A percentile compares a stretch with the other conserved stretches of the same genome.
phyloP scores from a whole-genome alignment of 2,329 filamentous ascomycete genomes.

The Emergomyces africanus region DNA sequence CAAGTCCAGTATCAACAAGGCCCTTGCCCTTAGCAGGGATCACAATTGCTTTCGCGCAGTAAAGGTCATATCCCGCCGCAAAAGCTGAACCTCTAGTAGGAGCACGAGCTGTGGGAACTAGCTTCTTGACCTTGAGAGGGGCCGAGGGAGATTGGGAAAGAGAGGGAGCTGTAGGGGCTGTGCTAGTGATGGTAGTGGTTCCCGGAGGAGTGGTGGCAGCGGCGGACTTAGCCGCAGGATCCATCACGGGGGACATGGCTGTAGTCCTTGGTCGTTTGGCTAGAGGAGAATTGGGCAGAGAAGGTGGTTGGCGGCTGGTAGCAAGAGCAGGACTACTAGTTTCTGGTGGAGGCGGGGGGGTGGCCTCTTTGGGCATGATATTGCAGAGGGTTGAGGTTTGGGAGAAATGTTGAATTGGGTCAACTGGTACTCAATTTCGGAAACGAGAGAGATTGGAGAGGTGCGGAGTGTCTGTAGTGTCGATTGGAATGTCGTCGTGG shows the following conservation, averaged over 20 bases:
- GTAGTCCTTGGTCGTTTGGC: slow-evolving; percentile 62
- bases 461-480: background rate
- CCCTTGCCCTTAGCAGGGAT: slow-evolving; percentile 75
- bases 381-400: slow-evolving; percentile 6
- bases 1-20: slow-evolving; percentile 80
- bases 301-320: slow-evolving; percentile 36
- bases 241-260: slow-evolving; percentile 15
- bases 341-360: slow-evolving; percentile 25
- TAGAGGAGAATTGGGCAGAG: slow-evolving; percentile 58
- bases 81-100: slow-evolving; percentile 82
- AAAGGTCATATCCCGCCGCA: slow-evolving; percentile 90
- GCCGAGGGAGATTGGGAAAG: slow-evolving; percentile 34
- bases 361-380: slow-evolving; percentile 33
- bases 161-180: slow-evolving; percentile 20
- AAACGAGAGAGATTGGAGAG: background rate
- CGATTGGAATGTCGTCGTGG: background rate
- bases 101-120: slow-evolving; percentile 62
- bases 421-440: background rate
- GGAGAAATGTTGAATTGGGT: background rate
- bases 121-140: slow-evolving; percentile 76
- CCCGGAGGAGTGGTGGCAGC: slow-evolving; percentile 14
- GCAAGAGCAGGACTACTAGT: slow-evolving; percentile 15
- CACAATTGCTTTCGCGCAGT: slow-evolving; percentile 58
- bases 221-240: slow-evolving; percentile 11
- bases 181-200: slow-evolving; percentile 1